phyloP scores from a whole-genome alignment of 139 green algal genomes.

The Chlorella sp. region DNA sequence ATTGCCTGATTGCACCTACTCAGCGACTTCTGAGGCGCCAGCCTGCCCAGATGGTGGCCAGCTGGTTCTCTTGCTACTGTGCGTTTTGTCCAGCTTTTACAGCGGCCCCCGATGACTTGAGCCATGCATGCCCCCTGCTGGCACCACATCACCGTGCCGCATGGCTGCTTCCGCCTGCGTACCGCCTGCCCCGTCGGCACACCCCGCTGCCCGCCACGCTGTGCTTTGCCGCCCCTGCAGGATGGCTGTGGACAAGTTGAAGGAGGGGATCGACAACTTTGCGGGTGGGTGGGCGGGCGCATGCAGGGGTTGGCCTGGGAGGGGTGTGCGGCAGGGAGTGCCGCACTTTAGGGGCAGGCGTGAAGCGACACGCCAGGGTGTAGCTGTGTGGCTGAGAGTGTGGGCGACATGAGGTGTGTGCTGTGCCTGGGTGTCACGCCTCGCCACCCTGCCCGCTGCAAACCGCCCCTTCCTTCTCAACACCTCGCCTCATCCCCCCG shows the following conservation, averaged over 20 bases:
- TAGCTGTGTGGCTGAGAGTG: background rate
- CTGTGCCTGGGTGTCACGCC: no score
- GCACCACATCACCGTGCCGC: background rate
- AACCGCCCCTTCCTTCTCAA: background rate
- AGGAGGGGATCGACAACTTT: conserved; percentile 86
- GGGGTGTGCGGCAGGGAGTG: no score
- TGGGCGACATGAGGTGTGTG: background rate
- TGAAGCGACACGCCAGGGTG: no score
- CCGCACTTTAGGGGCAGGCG: no score
- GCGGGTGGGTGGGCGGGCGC: conserved; percentile 1
- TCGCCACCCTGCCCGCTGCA: background rate
- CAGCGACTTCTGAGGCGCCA: background rate
- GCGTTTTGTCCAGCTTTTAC: background rate
- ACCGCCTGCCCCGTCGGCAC: background rate
- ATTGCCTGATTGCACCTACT: background rate
- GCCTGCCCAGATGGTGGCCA: no score
- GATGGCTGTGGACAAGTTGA: conserved; percentile 92
- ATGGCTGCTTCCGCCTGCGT: no score
- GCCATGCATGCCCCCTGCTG: background rate
- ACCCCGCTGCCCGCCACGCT: background rate
- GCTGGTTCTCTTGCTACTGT: background rate
- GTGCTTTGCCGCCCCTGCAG: conserved; percentile 2
- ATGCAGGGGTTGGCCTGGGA: background rate
- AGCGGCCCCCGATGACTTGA: no score
- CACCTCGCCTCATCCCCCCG: background rate